phyloP scores from a whole-genome alignment of 352 stramenopile species.

The Globisporangium spiculum region DNA sequence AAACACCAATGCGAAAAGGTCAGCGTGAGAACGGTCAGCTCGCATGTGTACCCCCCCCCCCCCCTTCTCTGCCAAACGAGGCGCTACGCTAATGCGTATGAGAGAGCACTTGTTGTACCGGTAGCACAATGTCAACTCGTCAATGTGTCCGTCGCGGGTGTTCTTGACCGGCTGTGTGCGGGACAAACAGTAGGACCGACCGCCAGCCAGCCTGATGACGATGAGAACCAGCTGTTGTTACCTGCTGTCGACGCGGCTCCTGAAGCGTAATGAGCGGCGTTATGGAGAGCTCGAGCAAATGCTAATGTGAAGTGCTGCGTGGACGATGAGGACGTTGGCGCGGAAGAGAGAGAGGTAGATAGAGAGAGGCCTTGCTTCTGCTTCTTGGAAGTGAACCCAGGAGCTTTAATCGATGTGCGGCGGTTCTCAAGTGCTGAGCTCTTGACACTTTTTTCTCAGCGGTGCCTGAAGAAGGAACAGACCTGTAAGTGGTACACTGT shows the following conservation, averaged over 20 bases:
- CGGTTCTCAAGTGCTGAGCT: background rate
- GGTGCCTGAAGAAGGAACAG: background rate
- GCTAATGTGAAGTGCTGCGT: background rate
- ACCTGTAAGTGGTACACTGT: background rate
- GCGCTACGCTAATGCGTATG: background rate
- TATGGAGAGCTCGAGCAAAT: background rate
- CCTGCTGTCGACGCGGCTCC: background rate
- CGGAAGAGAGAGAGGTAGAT: background rate
- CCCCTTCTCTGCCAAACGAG: background rate
- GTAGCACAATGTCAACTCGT: background rate
- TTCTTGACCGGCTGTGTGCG: background rate
- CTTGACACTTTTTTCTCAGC: background rate
- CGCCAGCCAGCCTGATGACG: background rate
- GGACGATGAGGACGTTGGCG: background rate
- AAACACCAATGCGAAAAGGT: background rate
- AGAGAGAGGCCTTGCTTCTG: too few species aligned
- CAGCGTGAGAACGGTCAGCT: background rate
- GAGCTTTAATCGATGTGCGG: background rate
- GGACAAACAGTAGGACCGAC: background rate
- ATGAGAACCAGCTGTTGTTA: background rate
- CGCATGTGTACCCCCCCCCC: background rate
- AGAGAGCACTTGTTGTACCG: background rate
- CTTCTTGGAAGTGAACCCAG: background rate
- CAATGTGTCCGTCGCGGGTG: background rate
- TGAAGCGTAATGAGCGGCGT: background rate